Base-by-base conservation (phyloP, 495 filamentous ascomycete species). In the Lasiosphaeriaceae sp. region DNA sequence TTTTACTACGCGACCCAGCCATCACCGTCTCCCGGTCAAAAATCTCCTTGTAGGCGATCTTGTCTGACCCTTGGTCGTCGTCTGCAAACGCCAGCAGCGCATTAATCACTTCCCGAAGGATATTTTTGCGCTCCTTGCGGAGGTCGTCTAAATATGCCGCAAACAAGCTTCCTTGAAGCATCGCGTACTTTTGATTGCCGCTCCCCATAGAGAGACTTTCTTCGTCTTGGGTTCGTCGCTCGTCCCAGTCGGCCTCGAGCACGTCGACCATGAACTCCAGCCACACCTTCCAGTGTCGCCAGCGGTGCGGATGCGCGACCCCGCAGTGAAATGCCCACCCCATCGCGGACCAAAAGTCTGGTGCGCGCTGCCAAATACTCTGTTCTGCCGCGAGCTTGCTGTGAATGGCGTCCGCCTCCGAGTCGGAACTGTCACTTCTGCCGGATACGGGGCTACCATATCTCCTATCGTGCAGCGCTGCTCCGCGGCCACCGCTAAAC, bases 281-380 rank as follows among this genome's bases (percentile, higher is more conserved):
- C 89, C 90, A 96, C 7, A 83, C 67, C 56, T 80, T 85, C 94
- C 94, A 98, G 63, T 83, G 78, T 54, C 80, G 81, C 94, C 94
- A 98, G 21, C 91, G 76, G 39, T 79, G 80, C 3, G 74, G 73
- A 53, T 92, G 78, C 43, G 78, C 69, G 2, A 90, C 79, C 16
- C 90, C 90, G 72, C 94, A 98, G 61, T 91, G 92, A 69, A 97
- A 96, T 0, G 89, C 86, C 94, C 94, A 97, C 3, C 94, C 94
- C 1, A 93, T 84, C 0, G 88, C 80, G 41, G 87, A 82, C 90
- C 95, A 98, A 59, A 97, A 93, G 64, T 96, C 90, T 23, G 87
- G 83, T 0, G 86, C 90, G 19, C 82, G 78, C 16, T 73, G 69
- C 83, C 89, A 96, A 6, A 97, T 48, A 2, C 88, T 83, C 11